These are phyloP conservation scores for Boletellus deceptivus DNA, from an alignment of 1,284 basidiomycete species.

Conservation along the genomic window DNA sequence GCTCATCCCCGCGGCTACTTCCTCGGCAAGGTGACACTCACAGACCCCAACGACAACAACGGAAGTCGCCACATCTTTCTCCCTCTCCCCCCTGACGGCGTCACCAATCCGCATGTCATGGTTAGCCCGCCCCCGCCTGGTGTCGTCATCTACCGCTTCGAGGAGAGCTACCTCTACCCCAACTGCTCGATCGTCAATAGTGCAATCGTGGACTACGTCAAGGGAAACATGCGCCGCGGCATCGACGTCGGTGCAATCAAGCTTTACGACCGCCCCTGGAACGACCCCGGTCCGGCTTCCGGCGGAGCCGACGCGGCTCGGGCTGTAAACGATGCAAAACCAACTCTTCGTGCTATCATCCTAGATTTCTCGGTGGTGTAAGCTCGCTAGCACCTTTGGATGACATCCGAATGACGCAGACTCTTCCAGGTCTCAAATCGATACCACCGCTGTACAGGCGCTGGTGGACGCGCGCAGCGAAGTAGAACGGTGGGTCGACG, in stretches of 20 bases:
- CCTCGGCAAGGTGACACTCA: slow-evolving; percentile 72
- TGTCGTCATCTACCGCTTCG: slow-evolving; percentile 89
- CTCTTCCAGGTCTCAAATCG: slow-evolving; percentile 62
- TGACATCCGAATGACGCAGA: slow-evolving; percentile 1
- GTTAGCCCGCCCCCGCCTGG: slow-evolving; percentile 83
- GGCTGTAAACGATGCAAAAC: slow-evolving; percentile 56
- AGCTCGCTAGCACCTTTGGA: slow-evolving; percentile 29
- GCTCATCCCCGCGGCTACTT: slow-evolving; percentile 92
- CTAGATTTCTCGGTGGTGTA: slow-evolving; percentile 89
- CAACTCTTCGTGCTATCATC: slow-evolving; percentile 81
- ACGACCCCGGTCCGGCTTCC: slow-evolving; percentile 79
- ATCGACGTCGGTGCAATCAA: slow-evolving; percentile 64
- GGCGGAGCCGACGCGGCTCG: slow-evolving; percentile 48
- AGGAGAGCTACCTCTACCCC: slow-evolving; percentile 93
- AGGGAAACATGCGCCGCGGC: slow-evolving; percentile 73
- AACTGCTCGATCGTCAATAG: slow-evolving; percentile 84
- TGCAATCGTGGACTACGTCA: slow-evolving; percentile 80
- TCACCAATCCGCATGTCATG: slow-evolving; percentile 70
- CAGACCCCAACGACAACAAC: slow-evolving; percentile 31
- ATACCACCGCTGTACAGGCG: slow-evolving; percentile 88
- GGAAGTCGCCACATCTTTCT: slow-evolving; percentile 80
- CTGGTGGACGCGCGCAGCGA: slow-evolving; percentile 87
- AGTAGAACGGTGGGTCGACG: slow-evolving; percentile 85
- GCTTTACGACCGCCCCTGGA: slow-evolving; percentile 87
- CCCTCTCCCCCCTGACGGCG: slow-evolving; percentile 63